phyloP scores from a whole-genome alignment of 495 filamentous ascomycete species.

The Friedmanniomyces endolithicus region DNA sequence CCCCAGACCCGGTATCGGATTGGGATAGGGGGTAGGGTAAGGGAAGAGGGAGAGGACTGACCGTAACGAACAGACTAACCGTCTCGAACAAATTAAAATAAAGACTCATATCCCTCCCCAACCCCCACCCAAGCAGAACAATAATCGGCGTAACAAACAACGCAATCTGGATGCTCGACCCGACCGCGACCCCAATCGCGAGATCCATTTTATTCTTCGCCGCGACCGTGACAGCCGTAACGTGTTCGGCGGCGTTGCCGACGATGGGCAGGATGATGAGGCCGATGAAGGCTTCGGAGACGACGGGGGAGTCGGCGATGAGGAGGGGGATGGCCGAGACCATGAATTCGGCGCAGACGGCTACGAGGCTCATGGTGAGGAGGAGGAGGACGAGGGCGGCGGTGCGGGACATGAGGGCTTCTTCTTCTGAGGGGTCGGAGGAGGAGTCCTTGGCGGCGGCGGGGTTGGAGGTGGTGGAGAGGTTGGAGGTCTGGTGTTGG shows the following conservation, averaged over 20 bases:
- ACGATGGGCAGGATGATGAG: constrained; percentile 84
- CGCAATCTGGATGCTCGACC: constrained; percentile 78
- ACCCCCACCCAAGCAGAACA: constrained; percentile 78
- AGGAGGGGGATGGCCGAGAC: constrained; percentile 68
- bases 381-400: constrained; percentile 63
- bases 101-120: constrained; percentile 70
- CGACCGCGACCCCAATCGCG: constrained; percentile 79
- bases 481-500: constrained; percentile 24
- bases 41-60: too few species aligned
- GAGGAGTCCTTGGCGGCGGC: too few species aligned
- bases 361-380: constrained; percentile 65
- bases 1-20: too few species aligned
- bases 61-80: constrained; percentile 69
- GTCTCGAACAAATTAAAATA: constrained; percentile 93
- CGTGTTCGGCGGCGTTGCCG: constrained; percentile 85
- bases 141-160: constrained; percentile 82
- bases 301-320: constrained; percentile 49
- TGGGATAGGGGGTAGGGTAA: too few species aligned
- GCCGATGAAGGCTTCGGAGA: constrained; percentile 73
- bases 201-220: constrained; percentile 95
- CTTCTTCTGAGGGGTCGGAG: constrained; percentile 6
- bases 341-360: constrained; percentile 78
- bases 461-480: too few species aligned
- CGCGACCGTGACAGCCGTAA: constrained; percentile 77
- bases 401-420: constrained; percentile 54